phyloP scores from a whole-genome alignment of 768 basidiomycete species.

The Amanita polypyramis region DNA sequence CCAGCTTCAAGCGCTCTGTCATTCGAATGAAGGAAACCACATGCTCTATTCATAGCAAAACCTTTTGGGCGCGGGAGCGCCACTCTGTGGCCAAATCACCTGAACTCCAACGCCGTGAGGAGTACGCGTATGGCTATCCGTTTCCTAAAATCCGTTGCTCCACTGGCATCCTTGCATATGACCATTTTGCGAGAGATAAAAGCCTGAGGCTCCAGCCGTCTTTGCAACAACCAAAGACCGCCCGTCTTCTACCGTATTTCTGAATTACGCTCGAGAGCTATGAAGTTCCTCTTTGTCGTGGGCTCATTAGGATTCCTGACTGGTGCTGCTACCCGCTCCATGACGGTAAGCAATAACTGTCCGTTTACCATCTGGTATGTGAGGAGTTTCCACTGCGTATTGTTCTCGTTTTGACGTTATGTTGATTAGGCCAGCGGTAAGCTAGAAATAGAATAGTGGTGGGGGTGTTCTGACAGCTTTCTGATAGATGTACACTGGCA shows the following conservation, averaged over 20 bases:
- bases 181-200: not conserved
- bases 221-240: not conserved
- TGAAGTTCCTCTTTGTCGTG: slow-evolving; percentile 19
- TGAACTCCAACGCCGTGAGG: not conserved
- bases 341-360: slow-evolving; percentile 49
- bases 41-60: not conserved
- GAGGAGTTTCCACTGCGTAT: not conserved
- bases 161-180: not conserved
- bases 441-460: not conserved
- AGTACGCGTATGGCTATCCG: not conserved
- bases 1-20: too few species aligned
- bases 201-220: not conserved
- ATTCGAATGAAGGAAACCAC: too few species aligned
- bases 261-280: slow-evolving; percentile 8
- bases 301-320: slow-evolving; percentile 17
- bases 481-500: slow-evolving; percentile 47
- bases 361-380: slow-evolving; percentile 60
- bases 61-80: not conserved
- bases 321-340: slow-evolving; percentile 37
- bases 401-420: not conserved
- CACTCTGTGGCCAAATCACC: not conserved
- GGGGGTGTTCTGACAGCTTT: not conserved
- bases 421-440: slow-evolving; percentile 27
- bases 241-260: not conserved
- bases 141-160: not conserved